Conservation (phyloP, 441 rosid genomes). For the Gossypium davidsonii region DNA sequence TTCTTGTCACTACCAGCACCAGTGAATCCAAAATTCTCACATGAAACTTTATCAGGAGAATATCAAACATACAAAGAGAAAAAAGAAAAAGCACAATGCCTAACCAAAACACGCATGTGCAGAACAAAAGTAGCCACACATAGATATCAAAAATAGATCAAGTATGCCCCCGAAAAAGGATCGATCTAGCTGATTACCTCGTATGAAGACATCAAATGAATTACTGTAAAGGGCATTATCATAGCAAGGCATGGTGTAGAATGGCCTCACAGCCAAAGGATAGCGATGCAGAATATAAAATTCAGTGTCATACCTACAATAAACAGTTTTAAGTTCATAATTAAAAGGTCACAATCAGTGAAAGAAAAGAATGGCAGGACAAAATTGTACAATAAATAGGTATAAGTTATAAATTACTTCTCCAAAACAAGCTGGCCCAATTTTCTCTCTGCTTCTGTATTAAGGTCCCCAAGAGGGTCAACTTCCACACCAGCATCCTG, state of each 20-base stretch:
- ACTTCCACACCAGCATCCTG: conserved; percentile 82
- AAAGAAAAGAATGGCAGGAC: not conserved
- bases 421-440: conserved; percentile 78
- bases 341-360: not conserved
- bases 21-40: not conserved
- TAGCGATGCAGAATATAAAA: conserved; percentile 79
- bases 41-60: not conserved
- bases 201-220: conserved; percentile 88
- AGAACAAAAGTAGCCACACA: conserved; percentile 5
- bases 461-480: conserved; percentile 85
- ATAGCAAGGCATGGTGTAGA: conserved; percentile 87
- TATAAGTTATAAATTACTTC: conserved; percentile 38
- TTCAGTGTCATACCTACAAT: conserved; percentile 65
- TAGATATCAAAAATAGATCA: not conserved
- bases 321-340: not conserved
- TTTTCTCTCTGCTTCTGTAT: conserved; percentile 80
- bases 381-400: not conserved
- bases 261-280: conserved; percentile 78
- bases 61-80: not conserved
- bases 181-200: conserved; percentile 40
- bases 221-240: conserved; percentile 70
- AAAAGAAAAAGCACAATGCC: not conserved
- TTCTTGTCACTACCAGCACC: not conserved
- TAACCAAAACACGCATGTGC: not conserved
- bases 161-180: not conserved